Conservation (phyloP, 441 rosid genomes). For the Pelargonium citronellum region DNA sequence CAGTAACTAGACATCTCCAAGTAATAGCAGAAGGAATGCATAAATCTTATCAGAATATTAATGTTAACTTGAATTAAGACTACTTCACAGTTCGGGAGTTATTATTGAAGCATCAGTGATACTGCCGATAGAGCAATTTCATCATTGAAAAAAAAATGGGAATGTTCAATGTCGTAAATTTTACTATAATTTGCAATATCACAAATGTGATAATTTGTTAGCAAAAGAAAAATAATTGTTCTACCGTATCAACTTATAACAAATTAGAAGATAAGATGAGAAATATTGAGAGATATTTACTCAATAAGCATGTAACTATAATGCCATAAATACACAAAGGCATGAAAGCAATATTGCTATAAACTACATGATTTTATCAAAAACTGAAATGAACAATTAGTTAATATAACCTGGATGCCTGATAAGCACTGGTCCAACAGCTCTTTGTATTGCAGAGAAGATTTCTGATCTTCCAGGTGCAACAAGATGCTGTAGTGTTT, state of each 20-base stretch:
- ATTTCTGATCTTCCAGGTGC: slow-evolving; percentile 69
- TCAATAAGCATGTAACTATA: neutral
- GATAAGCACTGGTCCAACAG: slow-evolving; percentile 64
- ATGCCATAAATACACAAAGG: neutral
- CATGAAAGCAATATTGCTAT: neutral
- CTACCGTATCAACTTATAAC: neutral
- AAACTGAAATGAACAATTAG: slow-evolving; percentile 12
- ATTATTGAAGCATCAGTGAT: neutral
- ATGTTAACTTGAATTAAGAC: neutral
- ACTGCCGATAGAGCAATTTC: neutral
- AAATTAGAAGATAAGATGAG: neutral
- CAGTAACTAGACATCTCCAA: slow-evolving; percentile 17
- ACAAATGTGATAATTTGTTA: neutral
- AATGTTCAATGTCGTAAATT: neutral
- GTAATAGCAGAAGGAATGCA: neutral
- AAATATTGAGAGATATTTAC: slow-evolving; percentile 6
- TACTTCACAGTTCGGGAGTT: neutral
- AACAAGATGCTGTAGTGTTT: slow-evolving; percentile 64
- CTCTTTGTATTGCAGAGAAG: slow-evolving; percentile 52
- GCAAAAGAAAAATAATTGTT: neutral
- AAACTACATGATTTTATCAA: neutral
- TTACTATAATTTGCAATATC: neutral
- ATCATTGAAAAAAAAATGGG: neutral
- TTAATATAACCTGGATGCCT: slow-evolving; percentile 64
- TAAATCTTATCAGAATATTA: neutral